A percentile compares a stretch with the other conserved stretches of the same genome.
Evolutionary conservation across 31 red algal species (phyloP).

Genomic region (Bonnemaisonia californica): DNA sequence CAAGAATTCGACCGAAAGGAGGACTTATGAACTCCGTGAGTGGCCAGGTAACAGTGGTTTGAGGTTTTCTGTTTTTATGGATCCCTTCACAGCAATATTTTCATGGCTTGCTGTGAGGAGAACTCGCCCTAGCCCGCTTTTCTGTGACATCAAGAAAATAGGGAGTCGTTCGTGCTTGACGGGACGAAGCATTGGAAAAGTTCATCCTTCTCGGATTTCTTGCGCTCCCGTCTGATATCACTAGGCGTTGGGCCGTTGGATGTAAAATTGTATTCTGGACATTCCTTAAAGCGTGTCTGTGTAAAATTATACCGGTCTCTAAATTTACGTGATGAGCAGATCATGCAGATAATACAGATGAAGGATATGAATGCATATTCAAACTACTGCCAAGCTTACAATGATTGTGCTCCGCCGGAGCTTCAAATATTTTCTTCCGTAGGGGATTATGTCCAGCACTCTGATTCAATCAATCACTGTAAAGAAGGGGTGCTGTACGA

Average conservation of each 20-base stretch:
- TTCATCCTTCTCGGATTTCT: not conserved
- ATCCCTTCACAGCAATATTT: conserved; percentile 55
- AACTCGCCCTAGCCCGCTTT: conserved; percentile 20
- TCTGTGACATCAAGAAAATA: conserved; percentile 40
- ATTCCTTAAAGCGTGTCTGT: conserved; percentile 11
- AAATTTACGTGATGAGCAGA: conserved; percentile 8
- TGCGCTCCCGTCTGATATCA: not conserved
- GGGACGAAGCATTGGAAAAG: not conserved
- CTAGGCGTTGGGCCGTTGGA: not conserved
- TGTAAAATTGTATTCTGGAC: conserved; percentile 17
- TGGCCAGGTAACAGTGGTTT: conserved; percentile 39
- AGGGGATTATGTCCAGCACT: not conserved
- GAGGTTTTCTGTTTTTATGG: conserved; percentile 37
- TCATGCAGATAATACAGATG: conserved; percentile 40
- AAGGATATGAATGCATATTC: not conserved
- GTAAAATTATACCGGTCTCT: conserved; percentile 24
- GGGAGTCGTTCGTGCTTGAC: not conserved
- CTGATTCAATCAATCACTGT: not conserved
- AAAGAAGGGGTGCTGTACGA: not conserved
- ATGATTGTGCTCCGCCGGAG: conserved; percentile 13
- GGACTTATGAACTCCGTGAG: conserved; percentile 25
- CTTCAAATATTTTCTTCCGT: not conserved
- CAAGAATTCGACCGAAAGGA: conserved; percentile 41
- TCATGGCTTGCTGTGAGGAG: conserved; percentile 40
- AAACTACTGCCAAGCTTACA: conserved; percentile 34